These are phyloP conservation scores for Urochloa ruziziensis DNA, from an alignment of 176 grass and related monocot species.

Conservation along the genomic window DNA sequence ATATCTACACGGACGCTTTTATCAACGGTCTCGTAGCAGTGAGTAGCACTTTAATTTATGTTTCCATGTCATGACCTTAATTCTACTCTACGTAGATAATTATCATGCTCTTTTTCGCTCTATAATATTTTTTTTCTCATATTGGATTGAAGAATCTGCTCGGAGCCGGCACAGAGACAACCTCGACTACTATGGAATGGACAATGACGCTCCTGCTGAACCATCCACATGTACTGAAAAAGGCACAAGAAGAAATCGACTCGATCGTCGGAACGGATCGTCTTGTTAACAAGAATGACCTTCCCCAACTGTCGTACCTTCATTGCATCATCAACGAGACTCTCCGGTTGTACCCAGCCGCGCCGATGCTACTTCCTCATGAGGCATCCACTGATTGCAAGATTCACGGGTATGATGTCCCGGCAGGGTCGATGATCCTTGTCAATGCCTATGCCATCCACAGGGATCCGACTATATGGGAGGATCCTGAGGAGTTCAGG, in stretches of 20 bases:
- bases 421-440: slow-evolving; percentile 41
- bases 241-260: slow-evolving; percentile 36
- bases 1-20: neutral
- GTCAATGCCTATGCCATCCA: slow-evolving; percentile 50
- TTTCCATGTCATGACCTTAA: too few relatives aligned
- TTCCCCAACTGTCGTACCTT: slow-evolving; percentile 47
- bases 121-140: neutral
- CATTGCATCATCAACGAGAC: slow-evolving; percentile 45
- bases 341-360: slow-evolving; percentile 43
- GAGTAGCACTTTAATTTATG: neutral
- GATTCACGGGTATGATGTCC: slow-evolving; percentile 43
- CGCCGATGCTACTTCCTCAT: slow-evolving; percentile 34
- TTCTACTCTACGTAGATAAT: too few relatives aligned
- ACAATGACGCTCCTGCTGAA: slow-evolving; percentile 41
- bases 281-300: slow-evolving; percentile 37
- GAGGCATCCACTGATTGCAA: slow-evolving; percentile 40
- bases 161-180: slow-evolving; percentile 36
- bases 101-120: too few relatives aligned
- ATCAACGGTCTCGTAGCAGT: neutral
- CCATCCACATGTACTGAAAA: slow-evolving; percentile 33
- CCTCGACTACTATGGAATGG: slow-evolving; percentile 41
- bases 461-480: slow-evolving; percentile 30
- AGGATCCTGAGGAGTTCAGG: slow-evolving; percentile 37
- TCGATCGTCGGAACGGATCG: slow-evolving; percentile 14
- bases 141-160: slow-evolving; percentile 31